Conservation (phyloP, 495 filamentous ascomycete species). For the Penicillium cosmopolitanum region DNA sequence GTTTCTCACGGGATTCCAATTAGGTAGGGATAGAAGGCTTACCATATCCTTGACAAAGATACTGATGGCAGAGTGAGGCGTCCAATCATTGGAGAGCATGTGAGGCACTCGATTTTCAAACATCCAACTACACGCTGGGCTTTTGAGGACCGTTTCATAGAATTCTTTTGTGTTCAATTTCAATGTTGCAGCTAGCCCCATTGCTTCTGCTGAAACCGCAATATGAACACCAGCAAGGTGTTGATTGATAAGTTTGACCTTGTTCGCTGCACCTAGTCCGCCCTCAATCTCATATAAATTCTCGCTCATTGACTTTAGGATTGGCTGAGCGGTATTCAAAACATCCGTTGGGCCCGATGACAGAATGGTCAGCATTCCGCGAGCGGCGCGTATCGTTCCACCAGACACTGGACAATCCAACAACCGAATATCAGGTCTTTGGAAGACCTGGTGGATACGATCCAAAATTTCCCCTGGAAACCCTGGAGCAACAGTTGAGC, state of each 20-base stretch:
- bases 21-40: not conserved
- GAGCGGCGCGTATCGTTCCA: conserved; percentile 14
- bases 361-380: conserved; percentile 11
- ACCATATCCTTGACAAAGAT: conserved; percentile 21
- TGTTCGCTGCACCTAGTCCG: conserved; percentile 12
- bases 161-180: conserved; percentile 15
- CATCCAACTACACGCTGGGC: conserved; percentile 18
- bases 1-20: not conserved
- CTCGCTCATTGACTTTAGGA: conserved; percentile 14
- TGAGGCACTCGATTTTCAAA: conserved; percentile 18
- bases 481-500: conserved; percentile 16
- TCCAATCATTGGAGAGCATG: conserved; percentile 16
- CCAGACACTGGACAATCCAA: conserved; percentile 17
- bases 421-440: conserved; percentile 13
- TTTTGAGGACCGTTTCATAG: conserved; percentile 10
- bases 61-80: conserved; percentile 15
- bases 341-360: conserved; percentile 10
- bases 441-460: conserved; percentile 2
- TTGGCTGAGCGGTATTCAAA: conserved; percentile 8
- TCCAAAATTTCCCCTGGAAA: conserved; percentile 6
- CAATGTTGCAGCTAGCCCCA: conserved; percentile 17
- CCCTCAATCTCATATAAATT: conserved; percentile 13
- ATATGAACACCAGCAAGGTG: conserved; percentile 20
- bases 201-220: conserved; percentile 12
- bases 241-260: conserved; percentile 18